Evolutionary conservation across 768 basidiomycete genomes (phyloP).

Genomic region (Boletus pseudopeckii): DNA sequence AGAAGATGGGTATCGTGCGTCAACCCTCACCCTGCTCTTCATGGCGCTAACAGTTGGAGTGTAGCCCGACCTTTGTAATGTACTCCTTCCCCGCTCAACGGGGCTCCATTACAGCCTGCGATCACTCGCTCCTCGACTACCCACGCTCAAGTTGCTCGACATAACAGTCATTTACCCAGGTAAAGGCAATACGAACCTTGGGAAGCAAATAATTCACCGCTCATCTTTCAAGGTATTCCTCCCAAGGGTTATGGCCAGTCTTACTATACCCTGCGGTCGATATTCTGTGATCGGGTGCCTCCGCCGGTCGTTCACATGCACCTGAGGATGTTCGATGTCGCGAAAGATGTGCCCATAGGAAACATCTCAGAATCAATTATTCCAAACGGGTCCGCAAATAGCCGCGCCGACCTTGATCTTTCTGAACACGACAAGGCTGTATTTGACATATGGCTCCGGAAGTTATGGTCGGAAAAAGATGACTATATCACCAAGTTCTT

Average conservation of each 20-base stretch:
- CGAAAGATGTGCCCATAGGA: constrained; percentile 65
- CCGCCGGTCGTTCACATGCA: constrained; percentile 89
- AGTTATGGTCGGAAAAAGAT: constrained; percentile 86
- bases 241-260: constrained; percentile 78
- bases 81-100: constrained; percentile 89
- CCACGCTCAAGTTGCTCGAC: constrained; percentile 79
- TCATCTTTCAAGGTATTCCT: constrained; percentile 57
- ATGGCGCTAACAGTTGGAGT: constrained; percentile 6
- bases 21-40: background rate
- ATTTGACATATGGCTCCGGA: constrained; percentile 84
- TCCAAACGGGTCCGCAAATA: constrained; percentile 28
- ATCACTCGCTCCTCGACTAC: constrained; percentile 73
- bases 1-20: constrained; percentile 85
- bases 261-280: constrained; percentile 85
- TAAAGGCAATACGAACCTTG: constrained; percentile 21
- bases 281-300: constrained; percentile 76
- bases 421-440: constrained; percentile 53
- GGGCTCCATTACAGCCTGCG: constrained; percentile 84
- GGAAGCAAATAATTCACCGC: background rate
- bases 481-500: constrained; percentile 65
- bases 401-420: constrained; percentile 44
- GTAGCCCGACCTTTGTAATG: constrained; percentile 75
- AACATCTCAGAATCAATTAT: constrained; percentile 41
- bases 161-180: constrained; percentile 92
- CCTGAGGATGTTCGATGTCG: constrained; percentile 72